Percentiles rank a stretch among this genome's conserved stretches.
Evolutionary conservation across 1,284 basidiomycete genomes (phyloP).

Genomic region (Boletus sp.): DNA sequence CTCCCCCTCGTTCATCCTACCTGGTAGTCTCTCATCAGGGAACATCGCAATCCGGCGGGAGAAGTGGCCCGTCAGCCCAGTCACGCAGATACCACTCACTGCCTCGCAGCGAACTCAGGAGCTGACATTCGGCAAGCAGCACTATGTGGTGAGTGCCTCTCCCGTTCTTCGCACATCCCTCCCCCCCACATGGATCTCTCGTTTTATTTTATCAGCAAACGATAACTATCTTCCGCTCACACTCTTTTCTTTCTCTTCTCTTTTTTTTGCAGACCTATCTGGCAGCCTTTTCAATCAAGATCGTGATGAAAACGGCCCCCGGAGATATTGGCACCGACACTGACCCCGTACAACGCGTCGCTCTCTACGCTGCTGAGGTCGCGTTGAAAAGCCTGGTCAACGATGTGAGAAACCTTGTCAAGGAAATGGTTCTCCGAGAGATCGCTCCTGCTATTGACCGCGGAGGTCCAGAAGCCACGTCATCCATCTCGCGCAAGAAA

Average conservation of each 20-base stretch:
- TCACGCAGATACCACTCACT: not conserved
- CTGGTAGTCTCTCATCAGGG: not conserved
- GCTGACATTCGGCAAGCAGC: not conserved
- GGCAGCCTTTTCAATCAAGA: not conserved
- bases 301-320: not conserved
- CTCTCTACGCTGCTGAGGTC: too few relatives aligned
- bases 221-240: too few relatives aligned
- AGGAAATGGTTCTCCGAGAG: not conserved
- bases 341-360: too few relatives aligned
- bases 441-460: accelerated
- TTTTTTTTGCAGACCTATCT: not conserved
- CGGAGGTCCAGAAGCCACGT: not conserved
- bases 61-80: not conserved
- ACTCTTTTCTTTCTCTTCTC: too few relatives aligned
- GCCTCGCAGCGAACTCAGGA: not conserved
- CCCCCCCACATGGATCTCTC: too few relatives aligned
- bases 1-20: not conserved
- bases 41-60: not conserved
- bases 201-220: too few relatives aligned
- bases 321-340: not conserved
- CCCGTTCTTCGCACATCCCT: too few relatives aligned
- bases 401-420: not conserved
- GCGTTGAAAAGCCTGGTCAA: not conserved
- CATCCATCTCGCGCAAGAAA: accelerated
- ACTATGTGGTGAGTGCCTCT: not conserved